These are phyloP conservation scores for Galeopsis tetrahit DNA, from an alignment of 257 asterid genomes.

Conservation along the genomic window DNA sequence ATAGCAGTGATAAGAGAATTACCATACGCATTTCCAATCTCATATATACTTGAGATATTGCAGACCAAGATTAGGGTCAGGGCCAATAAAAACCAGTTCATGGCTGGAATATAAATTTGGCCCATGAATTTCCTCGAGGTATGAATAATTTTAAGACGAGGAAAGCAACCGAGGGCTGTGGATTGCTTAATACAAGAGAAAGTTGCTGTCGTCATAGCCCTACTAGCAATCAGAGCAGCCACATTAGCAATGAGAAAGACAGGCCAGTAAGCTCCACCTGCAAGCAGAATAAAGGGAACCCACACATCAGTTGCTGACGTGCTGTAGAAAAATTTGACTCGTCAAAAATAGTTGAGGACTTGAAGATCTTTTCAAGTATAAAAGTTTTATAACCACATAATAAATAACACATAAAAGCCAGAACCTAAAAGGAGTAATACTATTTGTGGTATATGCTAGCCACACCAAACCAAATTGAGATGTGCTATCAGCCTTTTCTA, in stretches of 20 bases:
- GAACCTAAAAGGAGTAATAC: constrained; percentile 13
- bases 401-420: constrained; percentile 6
- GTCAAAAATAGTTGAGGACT: neutral
- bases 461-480: constrained; percentile 22
- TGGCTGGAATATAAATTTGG: constrained; percentile 94
- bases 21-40: constrained; percentile 99
- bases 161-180: constrained; percentile 95
- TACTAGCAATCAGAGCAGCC: constrained; percentile 98
- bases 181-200: constrained; percentile 97
- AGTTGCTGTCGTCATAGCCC: constrained; percentile 96
- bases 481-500: constrained; percentile 30
- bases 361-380: constrained; percentile 9
- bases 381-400: constrained; percentile 12
- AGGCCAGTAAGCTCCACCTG: constrained; percentile 98
- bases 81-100: constrained; percentile 93
- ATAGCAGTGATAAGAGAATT: constrained; percentile 37
- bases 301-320: constrained; percentile 28
- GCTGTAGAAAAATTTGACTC: neutral
- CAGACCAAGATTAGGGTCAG: constrained; percentile 79
- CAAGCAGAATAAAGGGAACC: constrained; percentile 40
- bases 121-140: constrained; percentile 97
- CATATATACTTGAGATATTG: constrained; percentile 83
- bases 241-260: constrained; percentile 86
- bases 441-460: neutral
- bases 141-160: constrained; percentile 93